These are phyloP conservation scores for Xanthoparmelia taractica DNA, from an alignment of 495 filamentous ascomycete genomes.

Conservation along the genomic window DNA sequence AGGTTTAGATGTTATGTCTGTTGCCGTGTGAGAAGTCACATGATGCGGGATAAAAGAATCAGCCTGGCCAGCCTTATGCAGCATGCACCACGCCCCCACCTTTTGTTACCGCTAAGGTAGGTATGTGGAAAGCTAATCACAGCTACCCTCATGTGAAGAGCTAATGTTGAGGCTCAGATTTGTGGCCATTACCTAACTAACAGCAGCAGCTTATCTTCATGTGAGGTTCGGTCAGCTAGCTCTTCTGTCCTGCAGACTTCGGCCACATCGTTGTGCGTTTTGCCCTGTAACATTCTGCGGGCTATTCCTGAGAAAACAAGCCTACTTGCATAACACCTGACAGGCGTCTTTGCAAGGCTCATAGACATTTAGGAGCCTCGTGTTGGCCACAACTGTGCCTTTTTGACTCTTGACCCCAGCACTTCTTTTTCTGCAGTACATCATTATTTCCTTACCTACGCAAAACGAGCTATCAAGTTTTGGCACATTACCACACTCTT, in stretches of 20 bases:
- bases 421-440: not conserved
- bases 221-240: not conserved
- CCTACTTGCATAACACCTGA: not conserved
- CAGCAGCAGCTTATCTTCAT: not conserved
- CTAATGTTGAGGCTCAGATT: not conserved
- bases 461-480: not conserved
- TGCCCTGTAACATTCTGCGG: not conserved
- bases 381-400: not conserved
- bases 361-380: not conserved
- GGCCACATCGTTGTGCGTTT: not conserved
- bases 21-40: not conserved
- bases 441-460: not conserved
- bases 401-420: not conserved
- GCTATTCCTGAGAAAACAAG: not conserved
- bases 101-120: not conserved
- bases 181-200: not conserved
- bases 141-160: not conserved
- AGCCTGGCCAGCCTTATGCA: slow-evolving; percentile 8
- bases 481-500: not conserved
- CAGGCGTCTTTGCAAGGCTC: not conserved
- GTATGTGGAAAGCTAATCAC: not conserved
- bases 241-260: not conserved
- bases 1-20: not conserved
- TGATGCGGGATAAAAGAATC: slow-evolving; percentile 4
- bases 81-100: not conserved